These are phyloP conservation scores for Ophiostoma novo-ulmi DNA, from an alignment of 2,329 filamentous ascomycete species.

Conservation along the genomic window DNA sequence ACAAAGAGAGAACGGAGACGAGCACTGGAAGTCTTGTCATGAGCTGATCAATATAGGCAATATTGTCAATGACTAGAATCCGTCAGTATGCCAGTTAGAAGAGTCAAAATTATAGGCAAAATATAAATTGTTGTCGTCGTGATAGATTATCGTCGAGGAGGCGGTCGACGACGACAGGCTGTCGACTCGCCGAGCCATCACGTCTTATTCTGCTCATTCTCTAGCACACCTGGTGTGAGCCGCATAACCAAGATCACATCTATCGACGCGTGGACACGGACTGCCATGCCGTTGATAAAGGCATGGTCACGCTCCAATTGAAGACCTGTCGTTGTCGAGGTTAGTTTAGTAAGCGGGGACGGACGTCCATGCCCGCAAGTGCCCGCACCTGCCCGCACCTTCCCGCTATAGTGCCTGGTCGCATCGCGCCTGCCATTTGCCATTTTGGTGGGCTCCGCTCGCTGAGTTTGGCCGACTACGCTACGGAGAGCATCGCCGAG, in stretches of 20 bases:
- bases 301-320: background rate
- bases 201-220: background rate
- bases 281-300: background rate
- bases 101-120: too few species aligned
- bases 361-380: slow-evolving; percentile 1
- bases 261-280: background rate
- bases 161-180: background rate
- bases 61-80: too few species aligned
- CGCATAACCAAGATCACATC: background rate
- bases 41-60: background rate
- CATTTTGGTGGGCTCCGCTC: background rate
- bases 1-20: background rate
- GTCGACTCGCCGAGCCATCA: background rate
- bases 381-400: background rate
- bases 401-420: background rate
- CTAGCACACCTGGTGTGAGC: background rate
- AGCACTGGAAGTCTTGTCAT: background rate
- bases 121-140: background rate
- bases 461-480: slow-evolving; percentile 6
- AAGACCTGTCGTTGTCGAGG: background rate
- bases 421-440: background rate
- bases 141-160: background rate
- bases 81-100: too few species aligned
- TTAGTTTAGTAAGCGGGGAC: background rate
- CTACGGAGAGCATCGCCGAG: slow-evolving; percentile 17